Evolutionary conservation across 306 rosid species (phyloP), one percentile per base, ranked within the genome.

Genomic region (Abrus precatorius): DNA sequence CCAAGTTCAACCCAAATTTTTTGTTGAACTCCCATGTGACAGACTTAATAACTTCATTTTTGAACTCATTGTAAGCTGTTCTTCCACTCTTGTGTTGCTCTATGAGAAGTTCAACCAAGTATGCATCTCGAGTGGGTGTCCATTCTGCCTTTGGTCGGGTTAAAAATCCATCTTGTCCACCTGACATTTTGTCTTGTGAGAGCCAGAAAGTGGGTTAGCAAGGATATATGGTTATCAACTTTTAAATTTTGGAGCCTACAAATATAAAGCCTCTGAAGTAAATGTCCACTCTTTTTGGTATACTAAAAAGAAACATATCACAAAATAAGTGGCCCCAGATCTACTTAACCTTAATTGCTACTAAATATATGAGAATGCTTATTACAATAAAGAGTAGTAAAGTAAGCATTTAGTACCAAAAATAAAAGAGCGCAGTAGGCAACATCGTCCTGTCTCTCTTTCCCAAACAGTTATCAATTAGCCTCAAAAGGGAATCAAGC

Each of bases 41-140:
- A 62, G 82, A 74, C 55, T 68, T 78, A 14, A 85, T 82, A 7
- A 82, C 89, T 74, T 85, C 86, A 69, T 74, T 85, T 43, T 82
- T 85, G 61, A 66, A 85, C n/a, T 85, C 88, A 77, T 85, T 85
- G 79, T 81, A 85, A 53, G 86, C 85, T 33, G 85, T 85, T 74
- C 84, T 85, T 74, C 88, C 88, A 52, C 49, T 60, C 63, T 74
- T 78, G 79, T 85, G 86, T 33, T 82, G 89, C 53, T 78, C 72
- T 9, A 74, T 75, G 20, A 86, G 72, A 48, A 82, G 84, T 30
- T 86, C 82, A 28, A 82, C 82, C 76, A 86, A 49, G 76, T 75
- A 62, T 14, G 84, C 79, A 49, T 86, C 89, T 7, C 89, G 87
- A 27, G 86, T 41, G 7, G 84, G 80, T 7, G 84, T 82, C 86